Base-by-base conservation (phyloP, 345 rosid genomes). In the Chamaenerion angustifolium region DNA sequence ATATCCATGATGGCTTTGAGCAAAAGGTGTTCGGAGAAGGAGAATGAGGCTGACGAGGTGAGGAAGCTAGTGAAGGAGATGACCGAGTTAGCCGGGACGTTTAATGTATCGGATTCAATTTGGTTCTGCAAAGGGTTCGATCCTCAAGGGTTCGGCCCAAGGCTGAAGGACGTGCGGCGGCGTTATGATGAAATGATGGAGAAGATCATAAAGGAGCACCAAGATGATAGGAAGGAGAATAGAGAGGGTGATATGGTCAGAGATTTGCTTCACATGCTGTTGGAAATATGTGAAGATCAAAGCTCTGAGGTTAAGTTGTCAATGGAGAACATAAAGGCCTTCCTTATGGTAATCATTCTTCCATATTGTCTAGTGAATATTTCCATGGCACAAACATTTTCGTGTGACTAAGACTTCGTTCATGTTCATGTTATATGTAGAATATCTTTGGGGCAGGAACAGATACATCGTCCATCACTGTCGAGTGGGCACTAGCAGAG, bases 111-210 rank as follows among this genome's bases (percentile, higher is more conserved):
- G 10, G 94, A 83, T 62, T 52, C 74, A 9, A 64, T 88, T 54
- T 81, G 96, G 94, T 79, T 81, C 56, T 77, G 73, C 49, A 74
- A 64, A 66, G 57, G 73, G 37, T 54, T 77, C 55, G 90, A 88
- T 56, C 45, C 83, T 63, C 88, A 77, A 45, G 94, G 96, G 6
- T 58, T 68, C 4, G 53, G 63, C 67, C 83, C 66, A 63, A 76
- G 75, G 67, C 73, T 87, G 2, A 67, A 76, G 74, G 73, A 69
- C 49, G 90, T 68, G 23, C 54, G 85, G 11, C 76, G 68, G 11
- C 76, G 62, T 52, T 83, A 71, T 42, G 96, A 79, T 53, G 54
- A 43, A 15, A 56, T 83, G 71, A 79, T 87, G 66, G 96, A 83
- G 60, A 77, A 67, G 63, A 77, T 79, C 58, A 74, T 83, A n/a